phyloP scores from a whole-genome alignment of 345 rosid genomes.

The Bruguiera parviflora region DNA sequence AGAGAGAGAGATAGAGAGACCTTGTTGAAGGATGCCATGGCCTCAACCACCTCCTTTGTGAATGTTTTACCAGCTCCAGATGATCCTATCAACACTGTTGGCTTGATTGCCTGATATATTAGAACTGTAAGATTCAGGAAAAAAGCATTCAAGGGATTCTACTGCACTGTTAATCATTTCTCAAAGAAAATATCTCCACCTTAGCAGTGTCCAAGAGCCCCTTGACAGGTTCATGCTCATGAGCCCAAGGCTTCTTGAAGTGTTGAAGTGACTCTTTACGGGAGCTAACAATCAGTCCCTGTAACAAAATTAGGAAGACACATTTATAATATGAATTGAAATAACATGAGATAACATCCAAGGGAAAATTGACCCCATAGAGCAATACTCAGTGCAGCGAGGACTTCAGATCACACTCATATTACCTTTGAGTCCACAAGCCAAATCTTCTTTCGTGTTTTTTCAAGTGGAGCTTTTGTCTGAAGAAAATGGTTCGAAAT shows the following conservation, averaged over 20 bases:
- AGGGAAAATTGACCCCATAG: too few species aligned
- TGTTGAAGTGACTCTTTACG: slow-evolving; percentile 83
- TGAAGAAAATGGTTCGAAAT: slow-evolving; percentile 25
- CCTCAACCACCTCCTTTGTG: slow-evolving; percentile 85
- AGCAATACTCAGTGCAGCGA: neutral
- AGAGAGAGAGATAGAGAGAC: slow-evolving; percentile 28
- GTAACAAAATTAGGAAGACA: slow-evolving; percentile 13
- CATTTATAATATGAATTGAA: too few species aligned
- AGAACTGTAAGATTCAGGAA: slow-evolving; percentile 7
- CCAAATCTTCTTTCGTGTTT: slow-evolving; percentile 86
- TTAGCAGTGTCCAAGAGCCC: slow-evolving; percentile 67
- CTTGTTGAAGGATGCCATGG: slow-evolving; percentile 80
- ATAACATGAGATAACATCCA: too few species aligned
- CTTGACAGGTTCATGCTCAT: slow-evolving; percentile 73
- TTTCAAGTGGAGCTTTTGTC: slow-evolving; percentile 62
- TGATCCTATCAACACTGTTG: slow-evolving; percentile 86
- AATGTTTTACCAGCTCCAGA: slow-evolving; percentile 92
- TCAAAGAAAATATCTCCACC: slow-evolving; percentile 35
- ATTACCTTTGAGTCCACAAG: slow-evolving; percentile 96
- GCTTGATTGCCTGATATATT: slow-evolving; percentile 68
- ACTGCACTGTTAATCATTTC: neutral
- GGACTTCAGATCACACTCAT: slow-evolving; percentile 4
- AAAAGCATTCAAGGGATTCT: neutral
- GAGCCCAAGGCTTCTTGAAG: slow-evolving; percentile 96
- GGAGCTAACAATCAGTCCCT: slow-evolving; percentile 80